Base-by-base conservation (phyloP, 1,284 basidiomycete genomes). In the Wallemia hederae region DNA sequence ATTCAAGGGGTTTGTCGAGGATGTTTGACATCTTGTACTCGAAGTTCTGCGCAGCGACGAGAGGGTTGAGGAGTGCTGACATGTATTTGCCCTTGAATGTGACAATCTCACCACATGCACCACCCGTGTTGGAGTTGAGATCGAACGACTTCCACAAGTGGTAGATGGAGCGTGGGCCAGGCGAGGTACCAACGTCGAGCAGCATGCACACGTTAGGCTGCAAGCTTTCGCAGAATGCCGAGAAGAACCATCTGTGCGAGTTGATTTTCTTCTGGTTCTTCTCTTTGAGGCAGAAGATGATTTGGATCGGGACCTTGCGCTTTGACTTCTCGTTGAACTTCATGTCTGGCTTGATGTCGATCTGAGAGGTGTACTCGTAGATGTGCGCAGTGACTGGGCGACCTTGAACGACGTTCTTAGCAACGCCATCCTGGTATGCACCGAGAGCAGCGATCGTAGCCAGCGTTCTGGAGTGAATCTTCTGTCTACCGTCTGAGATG, bases 61-160 rank as follows among this genome's bases (percentile, higher is more conserved):
- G 74, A 0, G 89, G 89, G 67, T 86, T 94, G 65, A 86, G 67
- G 61, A 89, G 74, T 68, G 84, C 83, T 67, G 72, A 72, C 58
- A 81, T 82, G 66, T 77, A 85, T 71, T 80, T 83, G 57, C 87
- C 88, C 72, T 90, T 91, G 63, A 89, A 74, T 1, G 89, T 87
- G 26, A 91, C 86, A 60, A 94, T 92, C 73, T 94, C 90, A n/a
- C 90, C 90, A 68, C 89, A 94, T 2, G 92, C 91, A 27, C 92
- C 91, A 0, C 89, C 91, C 29, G 94, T 87, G 65, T 92, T 91
- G 27, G 83, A 85, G 71, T 94, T 90, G 72, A 90, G 83, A 69
- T 96, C 90, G 64, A 97, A 96, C 2, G 87, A 83, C 72, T 96
- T 94, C 91, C 91, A 96, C 11, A 97, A 74, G 67, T 94, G 86